phyloP scores from a whole-genome alignment of 2,329 filamentous ascomycete genomes.

The Penicillium frequentans region DNA sequence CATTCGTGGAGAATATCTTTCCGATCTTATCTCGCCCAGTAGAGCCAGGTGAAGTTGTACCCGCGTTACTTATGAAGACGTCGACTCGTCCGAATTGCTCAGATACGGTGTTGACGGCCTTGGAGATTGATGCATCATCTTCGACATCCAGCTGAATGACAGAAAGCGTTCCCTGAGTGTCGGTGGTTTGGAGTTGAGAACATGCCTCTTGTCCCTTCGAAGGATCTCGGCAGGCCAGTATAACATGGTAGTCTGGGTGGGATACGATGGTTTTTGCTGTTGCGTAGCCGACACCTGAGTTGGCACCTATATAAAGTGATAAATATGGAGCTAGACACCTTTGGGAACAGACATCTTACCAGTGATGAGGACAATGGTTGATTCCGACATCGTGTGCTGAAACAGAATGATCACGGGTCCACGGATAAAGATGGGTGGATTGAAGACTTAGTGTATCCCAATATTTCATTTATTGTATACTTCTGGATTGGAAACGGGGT shows the following conservation, averaged over 20 bases:
- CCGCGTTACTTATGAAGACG: conserved; percentile 16
- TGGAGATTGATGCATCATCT: conserved; percentile 30
- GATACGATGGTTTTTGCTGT: conserved; percentile 12
- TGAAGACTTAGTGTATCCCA: too few species aligned
- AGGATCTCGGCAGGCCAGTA: conserved; percentile 13
- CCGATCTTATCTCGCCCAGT: conserved; percentile 8
- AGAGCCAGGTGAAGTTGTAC: background rate
- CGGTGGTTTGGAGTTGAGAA: conserved; percentile 3
- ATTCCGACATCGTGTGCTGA: background rate
- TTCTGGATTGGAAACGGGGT: too few species aligned
- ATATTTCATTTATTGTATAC: too few species aligned
- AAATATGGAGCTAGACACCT: background rate
- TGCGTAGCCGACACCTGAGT: conserved; percentile 22
- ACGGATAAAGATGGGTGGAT: too few species aligned
- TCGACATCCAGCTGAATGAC: conserved; percentile 38
- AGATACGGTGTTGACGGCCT: conserved; percentile 9
- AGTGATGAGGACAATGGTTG: background rate
- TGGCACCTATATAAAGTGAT: conserved; percentile 15
- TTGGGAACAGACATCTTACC: background rate
- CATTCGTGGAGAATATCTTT: conserved; percentile 35
- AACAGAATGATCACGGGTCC: background rate
- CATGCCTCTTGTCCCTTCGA: conserved; percentile 11
- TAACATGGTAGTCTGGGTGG: conserved; percentile 16
- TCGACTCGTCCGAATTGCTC: conserved; percentile 18
- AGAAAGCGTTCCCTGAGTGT: conserved; percentile 30